phyloP scores from a whole-genome alignment of 2,329 filamentous ascomycete species.

The Domatiomyces catenatus region DNA sequence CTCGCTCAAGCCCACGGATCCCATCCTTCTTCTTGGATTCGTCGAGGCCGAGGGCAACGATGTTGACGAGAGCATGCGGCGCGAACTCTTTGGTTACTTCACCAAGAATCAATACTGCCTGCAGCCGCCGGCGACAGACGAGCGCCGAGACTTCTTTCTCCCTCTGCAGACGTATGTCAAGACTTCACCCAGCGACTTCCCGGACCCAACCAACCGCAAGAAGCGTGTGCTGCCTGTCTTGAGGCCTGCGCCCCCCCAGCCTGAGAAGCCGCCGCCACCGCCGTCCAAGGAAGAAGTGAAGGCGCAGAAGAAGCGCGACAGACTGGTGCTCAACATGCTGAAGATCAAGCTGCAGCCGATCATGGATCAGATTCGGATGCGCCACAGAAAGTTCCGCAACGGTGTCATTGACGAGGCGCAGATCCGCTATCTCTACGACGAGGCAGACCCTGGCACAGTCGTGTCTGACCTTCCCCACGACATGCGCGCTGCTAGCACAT shows the following conservation, averaged over 20 bases:
- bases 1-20: constrained; percentile 76
- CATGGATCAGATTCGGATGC: constrained; percentile 89
- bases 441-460: constrained; percentile 56
- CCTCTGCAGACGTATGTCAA: constrained; percentile 60
- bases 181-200: constrained; percentile 71
- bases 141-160: constrained; percentile 65
- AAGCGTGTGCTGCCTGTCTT: constrained; percentile 67
- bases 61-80: constrained; percentile 50
- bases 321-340: constrained; percentile 66
- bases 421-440: constrained; percentile 70
- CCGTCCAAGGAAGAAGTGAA: constrained; percentile 66
- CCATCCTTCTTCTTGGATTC: constrained; percentile 74
- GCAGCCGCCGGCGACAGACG: constrained; percentile 43
- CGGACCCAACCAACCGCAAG: constrained; percentile 72
- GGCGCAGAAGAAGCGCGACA: constrained; percentile 64
- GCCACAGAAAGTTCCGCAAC: constrained; percentile 75
- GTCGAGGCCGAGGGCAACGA: constrained; percentile 58
- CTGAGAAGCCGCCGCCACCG: constrained; percentile 45
- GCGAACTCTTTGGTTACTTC: constrained; percentile 74
- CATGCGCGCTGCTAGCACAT: constrained; percentile 39
- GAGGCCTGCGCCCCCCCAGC: constrained; percentile 56
- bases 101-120: constrained; percentile 61
- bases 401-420: constrained; percentile 59
- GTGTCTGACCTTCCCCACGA: constrained; percentile 44
- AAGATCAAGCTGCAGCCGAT: constrained; percentile 85